Conservation (phyloP, 805 yeast species). For the Candida germanica region DNA sequence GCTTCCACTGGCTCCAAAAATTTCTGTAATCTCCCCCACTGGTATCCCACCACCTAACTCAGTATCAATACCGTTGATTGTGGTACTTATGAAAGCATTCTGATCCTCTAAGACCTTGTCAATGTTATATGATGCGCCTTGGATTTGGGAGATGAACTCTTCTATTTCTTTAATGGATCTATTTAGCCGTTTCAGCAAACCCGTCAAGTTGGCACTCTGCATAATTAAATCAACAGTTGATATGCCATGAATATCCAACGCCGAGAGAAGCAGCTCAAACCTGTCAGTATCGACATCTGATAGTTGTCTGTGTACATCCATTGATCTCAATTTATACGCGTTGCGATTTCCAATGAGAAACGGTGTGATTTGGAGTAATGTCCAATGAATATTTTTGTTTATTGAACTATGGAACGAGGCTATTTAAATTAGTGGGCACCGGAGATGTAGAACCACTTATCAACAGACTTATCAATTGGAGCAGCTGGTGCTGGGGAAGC, state of each 20-base stretch:
- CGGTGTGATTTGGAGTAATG: no score
- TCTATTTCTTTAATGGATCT: constrained; percentile 27
- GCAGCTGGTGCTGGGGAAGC: constrained; percentile 78
- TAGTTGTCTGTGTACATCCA: constrained; percentile 6
- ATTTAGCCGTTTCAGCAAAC: constrained; percentile 20
- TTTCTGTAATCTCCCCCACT: constrained; percentile 51
- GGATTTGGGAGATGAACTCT: constrained; percentile 9
- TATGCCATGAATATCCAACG: constrained; percentile 23
- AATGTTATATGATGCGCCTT: constrained; percentile 1
- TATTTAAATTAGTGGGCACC: constrained; percentile 51
- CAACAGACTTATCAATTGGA: constrained; percentile 93
- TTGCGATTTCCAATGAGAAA: neutral
- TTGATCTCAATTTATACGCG: constrained; percentile 1
- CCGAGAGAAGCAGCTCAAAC: constrained; percentile 15
- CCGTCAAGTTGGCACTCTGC: constrained; percentile 13
- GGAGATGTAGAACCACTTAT: constrained; percentile 98
- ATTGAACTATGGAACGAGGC: no score
- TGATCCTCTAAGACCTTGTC: neutral
- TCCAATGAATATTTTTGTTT: no score
- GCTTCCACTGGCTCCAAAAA: constrained; percentile 79
- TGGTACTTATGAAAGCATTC: constrained; percentile 22
- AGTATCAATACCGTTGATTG: constrained; percentile 23
- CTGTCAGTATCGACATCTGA: constrained; percentile 2
- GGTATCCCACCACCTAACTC: constrained; percentile 31
- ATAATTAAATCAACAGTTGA: constrained; percentile 24